phyloP scores from a whole-genome alignment of 768 basidiomycete species.

The Filobasidium floriforme region DNA sequence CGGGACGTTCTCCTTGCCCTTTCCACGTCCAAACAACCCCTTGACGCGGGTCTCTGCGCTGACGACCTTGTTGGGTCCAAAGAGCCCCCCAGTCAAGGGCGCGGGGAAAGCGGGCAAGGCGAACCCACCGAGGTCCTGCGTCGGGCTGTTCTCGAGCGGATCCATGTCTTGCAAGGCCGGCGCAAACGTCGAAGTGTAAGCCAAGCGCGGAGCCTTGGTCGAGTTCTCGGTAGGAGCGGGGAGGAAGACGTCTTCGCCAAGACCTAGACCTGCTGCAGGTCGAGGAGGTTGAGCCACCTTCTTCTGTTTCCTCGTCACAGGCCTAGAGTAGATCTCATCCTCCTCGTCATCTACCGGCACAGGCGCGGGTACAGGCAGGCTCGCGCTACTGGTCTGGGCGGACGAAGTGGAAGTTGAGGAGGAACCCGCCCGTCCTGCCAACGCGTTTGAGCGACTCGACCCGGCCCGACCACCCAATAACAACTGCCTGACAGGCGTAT shows the following conservation, averaged over 20 bases:
- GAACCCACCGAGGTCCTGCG: not conserved
- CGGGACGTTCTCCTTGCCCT: slow-evolving; percentile 14
- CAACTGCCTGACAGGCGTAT: no score
- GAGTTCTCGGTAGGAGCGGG: not conserved
- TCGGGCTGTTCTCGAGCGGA: not conserved
- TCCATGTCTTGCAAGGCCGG: not conserved
- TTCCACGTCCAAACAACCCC: not conserved
- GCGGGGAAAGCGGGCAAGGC: not conserved
- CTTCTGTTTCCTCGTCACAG: not conserved
- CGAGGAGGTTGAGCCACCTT: not conserved
- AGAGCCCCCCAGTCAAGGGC: not conserved
- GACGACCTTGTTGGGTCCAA: not conserved
- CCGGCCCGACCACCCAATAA: not conserved
- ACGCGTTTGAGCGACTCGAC: not conserved
- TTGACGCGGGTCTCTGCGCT: not conserved
- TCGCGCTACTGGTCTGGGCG: not conserved
- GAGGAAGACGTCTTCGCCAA: not conserved
- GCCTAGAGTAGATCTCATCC: not conserved
- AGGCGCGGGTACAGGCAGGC: not conserved
- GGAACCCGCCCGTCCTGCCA: not conserved
- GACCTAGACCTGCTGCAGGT: not conserved
- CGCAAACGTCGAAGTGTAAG: not conserved
- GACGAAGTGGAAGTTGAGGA: not conserved
- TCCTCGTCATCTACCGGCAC: not conserved
- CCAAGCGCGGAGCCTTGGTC: not conserved